Conservation (phyloP, 139 green algal genomes). For the Dunaliella sp. region DNA sequence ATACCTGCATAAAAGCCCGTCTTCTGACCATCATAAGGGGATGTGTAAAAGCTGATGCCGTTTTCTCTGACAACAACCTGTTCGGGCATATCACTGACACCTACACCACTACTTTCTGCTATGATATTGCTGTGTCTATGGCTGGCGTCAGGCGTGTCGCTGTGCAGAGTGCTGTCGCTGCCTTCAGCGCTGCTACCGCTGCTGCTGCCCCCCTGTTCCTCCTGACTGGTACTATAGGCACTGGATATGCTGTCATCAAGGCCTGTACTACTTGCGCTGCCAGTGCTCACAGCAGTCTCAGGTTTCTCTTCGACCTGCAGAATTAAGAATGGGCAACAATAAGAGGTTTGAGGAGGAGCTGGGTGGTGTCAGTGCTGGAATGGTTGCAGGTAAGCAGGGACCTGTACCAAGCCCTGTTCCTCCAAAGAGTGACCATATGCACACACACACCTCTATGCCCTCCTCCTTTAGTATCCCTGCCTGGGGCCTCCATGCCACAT, state of each 20-base stretch:
- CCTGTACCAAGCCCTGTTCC: no score
- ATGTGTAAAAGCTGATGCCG: conserved; percentile 42
- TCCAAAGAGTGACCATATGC: background rate
- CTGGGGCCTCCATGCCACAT: conserved; percentile 61
- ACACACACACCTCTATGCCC: conserved; percentile 30
- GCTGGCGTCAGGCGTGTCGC: background rate
- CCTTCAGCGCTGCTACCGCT: conserved; percentile 1
- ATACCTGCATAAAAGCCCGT: conserved; percentile 65
- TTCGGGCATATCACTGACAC: no score
- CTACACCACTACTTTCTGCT: background rate
- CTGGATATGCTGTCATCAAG: no score
- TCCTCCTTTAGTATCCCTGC: conserved; percentile 66
- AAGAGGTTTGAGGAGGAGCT: no score
- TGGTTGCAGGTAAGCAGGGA: no score
- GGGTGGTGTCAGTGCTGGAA: no score
- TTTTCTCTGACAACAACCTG: conserved; percentile 50
- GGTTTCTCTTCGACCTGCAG: no score
- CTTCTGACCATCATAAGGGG: conserved; percentile 64
- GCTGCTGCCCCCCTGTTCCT: conserved; percentile 5
- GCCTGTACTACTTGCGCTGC: no score
- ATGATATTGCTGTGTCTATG: background rate
- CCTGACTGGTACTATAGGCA: no score
- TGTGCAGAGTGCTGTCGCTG: conserved; percentile 1
- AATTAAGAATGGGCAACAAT: no score
- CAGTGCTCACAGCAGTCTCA: no score